phyloP scores from a whole-genome alignment of 2,329 filamentous ascomycete species.

The Epichloe glyceriae region DNA sequence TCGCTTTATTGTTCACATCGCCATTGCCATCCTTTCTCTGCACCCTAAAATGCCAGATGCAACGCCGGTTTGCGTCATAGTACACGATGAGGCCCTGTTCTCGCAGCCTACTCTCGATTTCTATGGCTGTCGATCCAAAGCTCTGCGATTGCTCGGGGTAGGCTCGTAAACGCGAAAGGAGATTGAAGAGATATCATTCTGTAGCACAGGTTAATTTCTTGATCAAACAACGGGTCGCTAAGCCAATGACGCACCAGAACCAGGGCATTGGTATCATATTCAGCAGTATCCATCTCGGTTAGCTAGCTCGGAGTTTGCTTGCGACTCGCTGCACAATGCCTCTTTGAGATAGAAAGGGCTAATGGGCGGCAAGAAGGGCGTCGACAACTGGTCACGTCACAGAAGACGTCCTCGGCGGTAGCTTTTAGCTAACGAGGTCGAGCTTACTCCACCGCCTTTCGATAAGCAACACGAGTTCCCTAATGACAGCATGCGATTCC shows the following conservation, averaged over 20 bases:
- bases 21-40: conserved; percentile 26
- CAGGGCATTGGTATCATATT: conserved; percentile 50
- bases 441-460: conserved; percentile 2
- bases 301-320: conserved; percentile 10
- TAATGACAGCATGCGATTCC: conserved; percentile 10
- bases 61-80: conserved; percentile 35
- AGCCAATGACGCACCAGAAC: conserved; percentile 34
- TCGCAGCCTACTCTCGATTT: conserved; percentile 38
- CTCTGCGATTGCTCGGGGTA: conserved; percentile 27
- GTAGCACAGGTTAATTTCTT: conserved; percentile 8
- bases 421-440: conserved; percentile 10
- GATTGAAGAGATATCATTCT: conserved; percentile 46
- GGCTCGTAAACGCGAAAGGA: conserved; percentile 43
- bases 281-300: conserved; percentile 48
- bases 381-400: conserved; percentile 6
- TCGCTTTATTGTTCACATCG: conserved; percentile 12
- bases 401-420: neutral
- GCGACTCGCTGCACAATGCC: conserved; percentile 2
- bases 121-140: conserved; percentile 33
- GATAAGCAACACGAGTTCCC: neutral
- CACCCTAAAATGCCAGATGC: conserved; percentile 43
- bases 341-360: neutral
- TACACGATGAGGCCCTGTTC: conserved; percentile 40
- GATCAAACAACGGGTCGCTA: neutral
- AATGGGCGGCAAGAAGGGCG: conserved; percentile 6